Evolutionary conservation across 805 yeast genomes (phyloP).

Genomic region (Candida montana): DNA sequence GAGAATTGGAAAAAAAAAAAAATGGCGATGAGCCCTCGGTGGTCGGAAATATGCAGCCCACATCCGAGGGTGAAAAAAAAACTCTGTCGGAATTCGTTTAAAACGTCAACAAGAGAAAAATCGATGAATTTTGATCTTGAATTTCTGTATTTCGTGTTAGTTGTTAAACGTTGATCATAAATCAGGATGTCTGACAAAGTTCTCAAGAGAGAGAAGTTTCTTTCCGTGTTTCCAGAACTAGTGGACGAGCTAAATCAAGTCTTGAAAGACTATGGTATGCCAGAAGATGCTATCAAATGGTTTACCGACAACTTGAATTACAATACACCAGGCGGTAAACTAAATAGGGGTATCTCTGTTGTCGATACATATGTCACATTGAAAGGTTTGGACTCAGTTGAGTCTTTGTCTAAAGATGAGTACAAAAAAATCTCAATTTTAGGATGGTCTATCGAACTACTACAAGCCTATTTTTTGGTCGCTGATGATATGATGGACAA

Average conservation of each 20-base stretch:
- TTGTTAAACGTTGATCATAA: background rate
- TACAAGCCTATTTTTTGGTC: conserved; percentile 94
- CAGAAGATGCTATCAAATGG: conserved; percentile 84
- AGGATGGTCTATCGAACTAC: conserved; percentile 93
- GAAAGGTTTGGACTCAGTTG: conserved; percentile 51
- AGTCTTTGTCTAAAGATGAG: conserved; percentile 61
- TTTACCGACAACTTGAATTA: conserved; percentile 64
- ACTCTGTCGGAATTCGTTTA: conserved; percentile 7
- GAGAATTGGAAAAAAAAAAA: conserved; percentile 1
- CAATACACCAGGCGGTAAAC: conserved; percentile 94
- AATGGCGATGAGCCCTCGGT: conserved; percentile 12
- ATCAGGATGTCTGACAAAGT: conserved; percentile 20
- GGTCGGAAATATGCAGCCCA: background rate
- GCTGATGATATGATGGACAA: conserved; percentile 99
- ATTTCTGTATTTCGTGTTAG: too few relatives aligned
- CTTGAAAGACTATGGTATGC: conserved; percentile 68
- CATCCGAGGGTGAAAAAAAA: background rate
- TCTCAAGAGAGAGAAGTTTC: conserved; percentile 46
- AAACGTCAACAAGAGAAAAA: too few relatives aligned
- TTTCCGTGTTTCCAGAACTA: conserved; percentile 66
- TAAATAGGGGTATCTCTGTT: conserved; percentile 93
- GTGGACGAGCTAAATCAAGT: conserved; percentile 69
- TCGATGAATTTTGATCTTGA: too few relatives aligned
- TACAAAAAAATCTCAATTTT: conserved; percentile 81
- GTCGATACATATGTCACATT: conserved; percentile 86